Conservation (phyloP, 768 basidiomycete genomes). For the Panus rudis region DNA sequence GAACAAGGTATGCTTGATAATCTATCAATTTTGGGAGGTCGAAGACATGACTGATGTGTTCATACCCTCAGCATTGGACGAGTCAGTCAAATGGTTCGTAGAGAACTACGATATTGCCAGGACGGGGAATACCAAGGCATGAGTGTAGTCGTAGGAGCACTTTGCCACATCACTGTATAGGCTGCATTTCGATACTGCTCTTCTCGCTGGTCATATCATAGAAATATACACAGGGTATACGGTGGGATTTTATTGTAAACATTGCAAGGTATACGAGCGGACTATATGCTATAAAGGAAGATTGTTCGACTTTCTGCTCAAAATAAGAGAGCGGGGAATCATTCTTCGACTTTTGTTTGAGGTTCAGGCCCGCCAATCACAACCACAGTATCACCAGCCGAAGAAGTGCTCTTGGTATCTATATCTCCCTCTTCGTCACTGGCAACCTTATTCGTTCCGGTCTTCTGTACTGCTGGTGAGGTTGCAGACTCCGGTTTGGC, state of each 20-base stretch:
- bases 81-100: constrained; percentile 83
- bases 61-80: constrained; percentile 53
- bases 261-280: too few relatives aligned
- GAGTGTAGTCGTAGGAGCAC: neutral
- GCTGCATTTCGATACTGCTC: neutral
- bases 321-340: too few relatives aligned
- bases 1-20: constrained; percentile 49
- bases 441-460: neutral
- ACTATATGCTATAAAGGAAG: too few relatives aligned
- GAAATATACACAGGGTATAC: neutral
- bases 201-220: neutral
- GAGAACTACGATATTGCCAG: constrained; percentile 72
- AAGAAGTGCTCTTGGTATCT: too few relatives aligned
- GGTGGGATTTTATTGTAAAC: neutral
- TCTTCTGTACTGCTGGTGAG: neutral
- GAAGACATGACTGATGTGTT: constrained; percentile 1
- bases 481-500: neutral
- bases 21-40: neutral
- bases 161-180: neutral
- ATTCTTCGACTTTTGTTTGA: too few relatives aligned
- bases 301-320: too few relatives aligned
- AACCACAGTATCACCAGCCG: neutral
- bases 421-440: neutral
- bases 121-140: constrained; percentile 35
- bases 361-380: neutral